Evolutionary conservation across 257 asterid genomes (phyloP).

Genomic region (Perilla frutescens): DNA sequence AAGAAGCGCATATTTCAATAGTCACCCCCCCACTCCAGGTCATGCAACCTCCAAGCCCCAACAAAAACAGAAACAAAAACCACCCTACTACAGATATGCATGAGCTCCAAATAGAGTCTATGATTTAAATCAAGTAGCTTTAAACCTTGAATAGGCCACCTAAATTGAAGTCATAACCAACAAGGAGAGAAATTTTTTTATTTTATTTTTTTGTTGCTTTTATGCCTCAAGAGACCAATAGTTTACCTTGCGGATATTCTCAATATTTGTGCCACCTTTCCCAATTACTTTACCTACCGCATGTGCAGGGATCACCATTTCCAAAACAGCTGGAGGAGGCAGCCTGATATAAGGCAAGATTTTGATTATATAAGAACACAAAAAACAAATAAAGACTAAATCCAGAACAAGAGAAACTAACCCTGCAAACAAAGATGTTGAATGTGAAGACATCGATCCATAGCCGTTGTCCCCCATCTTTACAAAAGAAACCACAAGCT

Average conservation of each 20-base stretch:
- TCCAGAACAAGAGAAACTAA: conserved; percentile 41
- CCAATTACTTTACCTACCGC: conserved; percentile 90
- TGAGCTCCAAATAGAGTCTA: neutral
- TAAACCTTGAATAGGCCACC: neutral
- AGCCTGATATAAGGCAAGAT: conserved; percentile 52
- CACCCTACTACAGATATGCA: neutral
- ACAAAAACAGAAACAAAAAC: neutral
- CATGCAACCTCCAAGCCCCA: neutral
- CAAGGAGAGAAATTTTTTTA: too few relatives aligned
- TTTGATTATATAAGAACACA: conserved; percentile 22
- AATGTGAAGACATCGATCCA: conserved; percentile 63
- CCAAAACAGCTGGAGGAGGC: conserved; percentile 78
- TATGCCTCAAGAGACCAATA: conserved; percentile 21
- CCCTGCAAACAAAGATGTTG: conserved; percentile 75
- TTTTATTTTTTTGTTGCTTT: neutral
- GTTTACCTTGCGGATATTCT: conserved; percentile 88
- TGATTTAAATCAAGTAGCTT: neutral
- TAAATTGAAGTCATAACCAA: neutral
- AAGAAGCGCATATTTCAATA: conserved; percentile 21
- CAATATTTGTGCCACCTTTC: conserved; percentile 85
- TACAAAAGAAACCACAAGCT: conserved; percentile 33
- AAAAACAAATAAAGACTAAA: conserved; percentile 23
- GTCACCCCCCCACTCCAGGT: conserved; percentile 15
- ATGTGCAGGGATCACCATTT: conserved; percentile 86
- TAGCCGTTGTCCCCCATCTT: conserved; percentile 75